Evolutionary conservation across 1,284 basidiomycete species (phyloP), one percentile per base, ranked within the genome.

Genomic region (Afroboletus lepidellus): DNA sequence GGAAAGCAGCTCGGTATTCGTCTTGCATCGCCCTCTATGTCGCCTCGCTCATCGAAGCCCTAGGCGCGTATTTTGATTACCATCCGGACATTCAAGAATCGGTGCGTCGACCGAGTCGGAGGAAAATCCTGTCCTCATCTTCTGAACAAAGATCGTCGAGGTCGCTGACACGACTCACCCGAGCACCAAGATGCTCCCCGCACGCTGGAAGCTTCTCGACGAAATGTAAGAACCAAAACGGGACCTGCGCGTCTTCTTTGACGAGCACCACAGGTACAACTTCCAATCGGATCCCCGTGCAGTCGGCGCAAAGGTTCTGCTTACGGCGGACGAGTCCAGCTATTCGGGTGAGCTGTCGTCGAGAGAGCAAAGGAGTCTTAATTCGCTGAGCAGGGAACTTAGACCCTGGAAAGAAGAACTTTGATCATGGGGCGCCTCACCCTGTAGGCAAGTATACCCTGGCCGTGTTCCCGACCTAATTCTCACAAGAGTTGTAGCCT

Each of bases 211-310:
- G 11, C 70, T 80, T 11, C 58, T 70, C 21, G 80, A 82, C 44
- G 80, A 82, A 61, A 79, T 83, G 74, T 66, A 43, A 51, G 58
- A 43, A 9, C 18, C 18, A 18, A 32, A 8, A 23, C 3, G 39
- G n/a, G 30, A 0, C 13, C 1, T 4, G 8, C 36, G 33, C 20
- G 9, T 18, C 25, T 41, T 15, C 13, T 33, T 54, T 16, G 51
- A 37, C 49, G 3, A n/a, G 4, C 32, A 21, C 18, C 13, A 24
- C 41, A 80, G 79, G 72, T 88, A 89, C 65, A 79, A 84, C 62
- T 87, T 84, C 70, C 75, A 80, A 59, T 81, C 78, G 3, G 81
- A 89, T 62, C 85, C 86, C 7, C 74, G 85, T 25, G 66, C 64
- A 75, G 53, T 71, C 5, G 82, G 82, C 8, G 83, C 80, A 12